Evolutionary conservation across 2,329 filamentous ascomycete genomes (phyloP).

Genomic region (Epichloe sylvatica): DNA sequence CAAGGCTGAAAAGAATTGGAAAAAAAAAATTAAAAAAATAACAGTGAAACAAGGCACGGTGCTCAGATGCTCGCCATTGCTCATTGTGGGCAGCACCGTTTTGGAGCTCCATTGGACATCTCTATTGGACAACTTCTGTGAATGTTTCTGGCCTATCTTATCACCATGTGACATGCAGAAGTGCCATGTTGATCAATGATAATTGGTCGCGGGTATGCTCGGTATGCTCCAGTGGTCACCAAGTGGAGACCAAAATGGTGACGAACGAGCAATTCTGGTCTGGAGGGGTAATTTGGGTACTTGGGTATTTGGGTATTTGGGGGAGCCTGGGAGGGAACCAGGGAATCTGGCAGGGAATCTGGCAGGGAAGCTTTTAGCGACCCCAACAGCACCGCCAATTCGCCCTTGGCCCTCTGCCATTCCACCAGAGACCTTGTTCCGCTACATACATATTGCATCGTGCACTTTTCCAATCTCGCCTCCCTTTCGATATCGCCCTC

Average conservation of each 20-base stretch:
- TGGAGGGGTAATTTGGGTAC: too few species aligned
- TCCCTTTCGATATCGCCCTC: neutral
- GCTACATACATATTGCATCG: neutral
- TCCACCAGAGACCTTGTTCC: neutral
- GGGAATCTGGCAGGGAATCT: neutral
- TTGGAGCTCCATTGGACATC: too few species aligned
- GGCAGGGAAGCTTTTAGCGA: neutral
- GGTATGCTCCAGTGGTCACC: neutral
- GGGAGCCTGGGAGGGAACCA: neutral
- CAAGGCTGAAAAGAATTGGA: too few species aligned
- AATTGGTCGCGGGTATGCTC: neutral
- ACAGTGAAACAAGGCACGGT: too few species aligned
- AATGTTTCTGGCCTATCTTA: neutral
- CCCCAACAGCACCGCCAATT: neutral
- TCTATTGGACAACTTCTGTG: too few species aligned
- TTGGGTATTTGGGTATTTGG: too few species aligned
- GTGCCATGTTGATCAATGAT: neutral
- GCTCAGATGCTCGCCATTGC: too few species aligned
- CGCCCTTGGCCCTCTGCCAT: neutral
- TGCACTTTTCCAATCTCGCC: neutral
- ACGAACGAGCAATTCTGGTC: neutral
- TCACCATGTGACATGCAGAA: neutral
- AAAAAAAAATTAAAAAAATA: too few species aligned
- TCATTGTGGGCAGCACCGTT: too few species aligned
- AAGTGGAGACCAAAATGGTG: neutral